These are phyloP conservation scores for Russula dissimulans DNA, from an alignment of 768 basidiomycete genomes.

Conservation along the genomic window DNA sequence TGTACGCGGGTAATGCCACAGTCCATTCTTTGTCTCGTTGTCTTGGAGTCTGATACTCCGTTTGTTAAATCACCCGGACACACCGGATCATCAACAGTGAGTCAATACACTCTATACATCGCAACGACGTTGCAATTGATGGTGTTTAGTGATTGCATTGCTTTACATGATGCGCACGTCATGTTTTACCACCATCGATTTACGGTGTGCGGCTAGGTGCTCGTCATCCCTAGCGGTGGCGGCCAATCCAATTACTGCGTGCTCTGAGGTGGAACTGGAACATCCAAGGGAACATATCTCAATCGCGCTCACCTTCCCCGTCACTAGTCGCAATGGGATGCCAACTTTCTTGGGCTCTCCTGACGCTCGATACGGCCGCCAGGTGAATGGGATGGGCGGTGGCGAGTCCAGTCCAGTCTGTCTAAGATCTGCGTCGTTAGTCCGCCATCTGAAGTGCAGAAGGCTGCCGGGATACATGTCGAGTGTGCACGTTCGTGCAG, in stretches of 20 bases:
- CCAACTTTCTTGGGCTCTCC: conserved; percentile 71
- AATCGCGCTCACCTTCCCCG: conserved; percentile 44
- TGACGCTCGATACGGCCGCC: conserved; percentile 54
- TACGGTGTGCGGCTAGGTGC: background rate
- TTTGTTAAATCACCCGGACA: background rate
- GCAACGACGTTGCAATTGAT: background rate
- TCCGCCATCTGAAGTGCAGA: conserved; percentile 35
- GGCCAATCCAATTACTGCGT: conserved; percentile 30
- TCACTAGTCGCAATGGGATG: conserved; percentile 42
- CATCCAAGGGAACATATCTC: conserved; percentile 70
- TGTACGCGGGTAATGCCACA: background rate
- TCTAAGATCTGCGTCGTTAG: conserved; percentile 68
- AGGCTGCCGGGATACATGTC: conserved; percentile 40
- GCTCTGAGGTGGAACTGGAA: conserved; percentile 68
- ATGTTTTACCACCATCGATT: background rate
- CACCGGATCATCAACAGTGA: conserved; percentile 3
- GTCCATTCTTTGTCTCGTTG: background rate
- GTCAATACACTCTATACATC: background rate
- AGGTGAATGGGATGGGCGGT: conserved; percentile 77
- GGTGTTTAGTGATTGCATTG: background rate
- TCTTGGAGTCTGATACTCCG: background rate
- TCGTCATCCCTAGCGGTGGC: conserved; percentile 7
- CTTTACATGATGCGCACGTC: background rate
- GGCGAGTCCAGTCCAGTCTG: conserved; percentile 62
- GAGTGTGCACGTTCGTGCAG: conserved; percentile 66